Evolutionary conservation across 495 filamentous ascomycete genomes (phyloP).

Genomic region (Aspergillus nanangensis): DNA sequence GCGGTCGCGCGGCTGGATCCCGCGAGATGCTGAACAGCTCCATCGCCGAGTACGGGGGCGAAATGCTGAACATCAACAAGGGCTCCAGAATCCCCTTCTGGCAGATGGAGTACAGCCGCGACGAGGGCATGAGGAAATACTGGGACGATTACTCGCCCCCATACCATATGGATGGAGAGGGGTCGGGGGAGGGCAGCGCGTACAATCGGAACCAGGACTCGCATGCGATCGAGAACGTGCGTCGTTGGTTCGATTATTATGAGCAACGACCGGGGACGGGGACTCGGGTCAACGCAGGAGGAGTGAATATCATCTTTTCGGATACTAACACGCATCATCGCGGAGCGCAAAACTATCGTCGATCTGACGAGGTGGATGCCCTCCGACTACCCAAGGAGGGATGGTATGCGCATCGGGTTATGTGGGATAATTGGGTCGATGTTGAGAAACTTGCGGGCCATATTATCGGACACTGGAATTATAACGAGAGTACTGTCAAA

Average conservation of each 20-base stretch:
- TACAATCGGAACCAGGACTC: slow-evolving; percentile 10
- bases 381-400: slow-evolving; percentile 6
- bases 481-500: slow-evolving; percentile 5
- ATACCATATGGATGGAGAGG: slow-evolving; percentile 8
- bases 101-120: slow-evolving; percentile 10
- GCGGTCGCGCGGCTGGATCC: slow-evolving; percentile 3
- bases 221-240: slow-evolving; percentile 1
- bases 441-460: slow-evolving; percentile 2
- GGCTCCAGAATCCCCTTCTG: slow-evolving; percentile 3
- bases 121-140: slow-evolving; percentile 8
- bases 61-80: slow-evolving; percentile 9
- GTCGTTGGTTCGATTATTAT: slow-evolving; percentile 4
- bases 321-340: slow-evolving; percentile 7
- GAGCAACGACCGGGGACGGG: slow-evolving; percentile 6
- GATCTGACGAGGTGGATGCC: slow-evolving; percentile 7
- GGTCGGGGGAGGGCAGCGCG: slow-evolving; percentile 3
- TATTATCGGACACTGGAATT: slow-evolving; percentile 12
- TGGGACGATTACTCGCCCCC: slow-evolving; percentile 8
- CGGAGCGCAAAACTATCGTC: slow-evolving; percentile 7
- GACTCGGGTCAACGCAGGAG: slow-evolving; percentile 6
- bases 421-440: slow-evolving; percentile 13
- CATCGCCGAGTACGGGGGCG: slow-evolving; percentile 5
- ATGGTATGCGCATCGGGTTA: slow-evolving; percentile 10
- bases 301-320: slow-evolving; percentile 8
- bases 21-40: slow-evolving; percentile 8